Evolutionary conservation across 805 yeast species (phyloP), one percentile per base, ranked within the genome.

Genomic region (Komagataella ulmi): DNA sequence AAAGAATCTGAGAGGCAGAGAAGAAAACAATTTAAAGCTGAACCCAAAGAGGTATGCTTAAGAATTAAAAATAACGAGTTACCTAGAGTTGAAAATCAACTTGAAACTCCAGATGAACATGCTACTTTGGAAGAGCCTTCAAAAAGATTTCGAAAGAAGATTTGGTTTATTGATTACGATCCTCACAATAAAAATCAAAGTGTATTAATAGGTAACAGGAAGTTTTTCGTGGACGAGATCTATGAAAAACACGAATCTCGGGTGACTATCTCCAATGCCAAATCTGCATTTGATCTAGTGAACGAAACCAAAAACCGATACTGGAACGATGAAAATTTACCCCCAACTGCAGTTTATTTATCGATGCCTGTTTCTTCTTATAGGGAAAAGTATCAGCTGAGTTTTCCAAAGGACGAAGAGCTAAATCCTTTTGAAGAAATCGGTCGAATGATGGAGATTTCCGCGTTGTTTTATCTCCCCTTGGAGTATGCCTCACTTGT

Each of bases 391-490:
- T 81, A 75, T 54, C 54, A 71, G 7, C 62, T 81, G 44, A 74
- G 75, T 3, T 63, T 66, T 14, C 78, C 83, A 5, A 78, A 76
- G 54, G 73, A 73, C 54, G 77, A 78, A 51, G 81, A 76, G 53
- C 69, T 80, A 45, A 81, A 82, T 58, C 87, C 89, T 3, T 66
- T 81, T 48, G 75, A 70, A 49, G 91, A 85, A 57, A 71, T 84
- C 51, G 83, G 80, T 3, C 69, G 69, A 51, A 60, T 65, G 24
- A 75, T 77, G 74, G 78, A 72, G 49, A 51, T 73, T 44, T 59
- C 66, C 14, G 67, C 80, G 0, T 24, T 59, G 21, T 57, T 62
- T 8, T 75, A 64, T 55, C 65, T 77, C 36, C 79, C 79, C 0
- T 63, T 64, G 17, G 61, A 61, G 2, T 63, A 66, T 45, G 59